Conservation (phyloP, 2,329 filamentous ascomycete genomes). For the Trichoderma atroviride region DNA sequence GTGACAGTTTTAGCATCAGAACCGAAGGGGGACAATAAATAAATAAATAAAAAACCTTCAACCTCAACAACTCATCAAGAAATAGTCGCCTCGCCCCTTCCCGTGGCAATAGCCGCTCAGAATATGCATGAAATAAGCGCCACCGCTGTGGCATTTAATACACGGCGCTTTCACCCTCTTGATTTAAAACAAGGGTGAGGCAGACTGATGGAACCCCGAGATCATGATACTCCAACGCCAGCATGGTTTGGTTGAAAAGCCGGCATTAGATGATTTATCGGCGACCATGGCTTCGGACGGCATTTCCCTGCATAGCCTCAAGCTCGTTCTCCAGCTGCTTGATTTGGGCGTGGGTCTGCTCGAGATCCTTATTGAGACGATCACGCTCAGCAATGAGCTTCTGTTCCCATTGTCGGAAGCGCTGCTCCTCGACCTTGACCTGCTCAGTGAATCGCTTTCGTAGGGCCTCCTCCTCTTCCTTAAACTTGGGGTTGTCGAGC, state of each 20-base stretch:
- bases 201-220: constrained; percentile 19
- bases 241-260: constrained; percentile 31
- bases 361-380: constrained; percentile 98
- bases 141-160: constrained; percentile 37
- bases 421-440: constrained; percentile 99
- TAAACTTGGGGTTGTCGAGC: constrained; percentile 99
- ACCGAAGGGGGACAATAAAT: constrained; percentile 28
- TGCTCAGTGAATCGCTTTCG: constrained; percentile 99
- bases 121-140: constrained; percentile 38
- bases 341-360: constrained; percentile 94
- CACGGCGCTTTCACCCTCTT: constrained; percentile 42
- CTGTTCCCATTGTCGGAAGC: constrained; percentile 99
- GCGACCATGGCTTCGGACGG: constrained; percentile 88
- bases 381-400: constrained; percentile 99
- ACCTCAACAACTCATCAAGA: constrained; percentile 20
- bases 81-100: not conserved
- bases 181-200: constrained; percentile 38
- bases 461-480: constrained; percentile 98
- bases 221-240: constrained; percentile 36
- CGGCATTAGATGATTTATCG: constrained; percentile 60
- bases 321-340: constrained; percentile 91
- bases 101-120: constrained; percentile 31
- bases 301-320: constrained; percentile 87
- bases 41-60: not conserved
- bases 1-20: constrained; percentile 36